phyloP scores from a whole-genome alignment of 1,139 yeast species.

The Protomyces macrosporus region DNA sequence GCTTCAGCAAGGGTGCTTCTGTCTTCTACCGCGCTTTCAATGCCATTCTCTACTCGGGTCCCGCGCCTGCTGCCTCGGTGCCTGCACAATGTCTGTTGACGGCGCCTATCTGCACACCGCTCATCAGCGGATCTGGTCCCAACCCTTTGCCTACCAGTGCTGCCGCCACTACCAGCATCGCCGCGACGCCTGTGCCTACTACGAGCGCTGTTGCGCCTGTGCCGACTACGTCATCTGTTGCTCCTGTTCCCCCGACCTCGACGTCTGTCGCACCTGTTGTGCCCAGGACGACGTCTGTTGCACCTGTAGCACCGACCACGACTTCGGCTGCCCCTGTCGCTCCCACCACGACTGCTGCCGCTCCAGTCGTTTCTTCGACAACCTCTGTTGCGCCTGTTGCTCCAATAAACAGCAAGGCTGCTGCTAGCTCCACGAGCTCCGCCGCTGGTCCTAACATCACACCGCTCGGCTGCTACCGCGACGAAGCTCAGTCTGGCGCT shows the following conservation, averaged over 20 bases:
- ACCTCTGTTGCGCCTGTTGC: background rate
- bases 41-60: background rate
- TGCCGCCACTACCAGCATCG: background rate
- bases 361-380: background rate
- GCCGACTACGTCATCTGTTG: background rate
- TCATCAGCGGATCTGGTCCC: background rate
- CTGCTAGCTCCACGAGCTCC: background rate
- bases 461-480: constrained; percentile 1
- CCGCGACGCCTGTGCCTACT: background rate
- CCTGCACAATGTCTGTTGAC: constrained; percentile 3
- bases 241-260: background rate
- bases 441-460: background rate
- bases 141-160: background rate
- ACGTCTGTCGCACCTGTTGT: background rate
- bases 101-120: background rate
- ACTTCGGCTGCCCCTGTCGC: background rate
- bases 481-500: background rate
- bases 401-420: background rate
- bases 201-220: background rate
- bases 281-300: background rate
- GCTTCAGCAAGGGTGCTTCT: background rate
- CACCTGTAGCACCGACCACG: background rate
- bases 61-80: background rate
- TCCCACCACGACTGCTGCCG: background rate
- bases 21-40: background rate